Evolutionary conservation across 2,329 filamentous ascomycete genomes (phyloP), one percentile per base, ranked within the genome.

Genomic region (Aspergillus ochraceus): DNA sequence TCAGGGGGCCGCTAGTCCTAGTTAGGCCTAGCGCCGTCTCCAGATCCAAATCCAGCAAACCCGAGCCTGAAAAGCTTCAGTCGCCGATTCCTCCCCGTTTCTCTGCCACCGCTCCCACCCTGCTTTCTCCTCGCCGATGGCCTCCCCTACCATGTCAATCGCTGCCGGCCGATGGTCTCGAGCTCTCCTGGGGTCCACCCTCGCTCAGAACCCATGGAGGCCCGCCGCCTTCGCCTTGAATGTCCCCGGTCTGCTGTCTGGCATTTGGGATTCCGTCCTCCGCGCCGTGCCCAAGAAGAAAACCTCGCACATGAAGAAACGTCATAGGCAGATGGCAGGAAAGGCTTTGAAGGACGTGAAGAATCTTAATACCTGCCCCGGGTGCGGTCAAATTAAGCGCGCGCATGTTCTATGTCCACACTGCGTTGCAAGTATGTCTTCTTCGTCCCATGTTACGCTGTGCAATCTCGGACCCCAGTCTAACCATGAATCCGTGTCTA

Each of bases 251-350:
- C 73, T 92, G n/a, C 79, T 97, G 22, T 88, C 86, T 58, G 90
- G 90, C 64, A 88, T 99, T 70, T 98, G 94, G 94, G 94, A 97
- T 68, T 92, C 91, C 6, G 86, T 99, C 50, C 83, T 99, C 67
- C 88, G 88, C 66, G 95, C 95, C 1, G 95, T 98, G 17, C 95
- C 95, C 5, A 99, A 99, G 85, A 98, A 97, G 82, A 99, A 98
- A 86, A 96, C 92, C 36, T 97, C 94, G 47, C 92, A 99, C 77
- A 91, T 91, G 82, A 97, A 95, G 82, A 97, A 92, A 84, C 86
- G 95, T 68, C 89, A 92, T 73, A 87, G 96, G 70, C 92, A 96
- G 74, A 90, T 98, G 88, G 94, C 93, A 24, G 95, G 95, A 71
- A 99, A 99, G 80, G 94, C 88, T 49, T 78, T 99, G 68, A 91